Base-by-base conservation (phyloP, 2,329 filamentous ascomycete species). In the Drechslerella dactyloides region DNA sequence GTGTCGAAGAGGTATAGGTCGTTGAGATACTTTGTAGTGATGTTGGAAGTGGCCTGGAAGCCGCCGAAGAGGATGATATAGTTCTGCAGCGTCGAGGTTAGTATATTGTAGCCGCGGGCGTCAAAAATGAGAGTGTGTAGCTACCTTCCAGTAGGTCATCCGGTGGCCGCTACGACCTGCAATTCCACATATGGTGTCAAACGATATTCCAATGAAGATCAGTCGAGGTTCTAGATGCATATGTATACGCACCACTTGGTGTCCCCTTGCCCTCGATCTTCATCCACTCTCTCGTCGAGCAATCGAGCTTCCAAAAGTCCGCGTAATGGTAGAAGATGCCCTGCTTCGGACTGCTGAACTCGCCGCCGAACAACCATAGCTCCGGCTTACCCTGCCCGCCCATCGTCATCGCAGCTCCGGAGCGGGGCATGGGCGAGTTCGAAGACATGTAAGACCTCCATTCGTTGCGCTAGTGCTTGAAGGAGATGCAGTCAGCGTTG, bases 281-380 rank as follows among this genome's bases (percentile, higher is more conserved):
- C 64, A 87, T 90, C 94, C 94, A 99, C 82, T 99, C 94, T 76
- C 92, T 85, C 6, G 86, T 88, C 7, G 84, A 85, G 0, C 93
- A 90, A 78, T 97, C 93, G 48, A 97, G 85, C 55, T 89, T 85
- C 93, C 94, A 99, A 79, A 99, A 97, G 81, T 97, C 94, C 77
- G 96, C 96, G 82, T 99, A 99, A 80, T 99, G 94, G 80, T 99
- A 97, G 78, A 99, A 99, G 0, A 93, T 97, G 2, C 94, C 94
- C 80, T 97, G 94, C 79, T 97, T 97, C 1, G 94, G 94, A 27
- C 89, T 93, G 66, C 90, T 96, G 80, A 99, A 99, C 81, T 99
- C 94, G 73, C 93, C 94, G 74, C 94, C 94, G 78, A 97, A 97
- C 15, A 99, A 82, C 79, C 96, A 99, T 58, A 97, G 86, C 35